A percentile compares a stretch with the other conserved stretches of the same genome.
phyloP scores from a whole-genome alignment of 2,329 filamentous ascomycete genomes.

The Claviceps purpurea region DNA sequence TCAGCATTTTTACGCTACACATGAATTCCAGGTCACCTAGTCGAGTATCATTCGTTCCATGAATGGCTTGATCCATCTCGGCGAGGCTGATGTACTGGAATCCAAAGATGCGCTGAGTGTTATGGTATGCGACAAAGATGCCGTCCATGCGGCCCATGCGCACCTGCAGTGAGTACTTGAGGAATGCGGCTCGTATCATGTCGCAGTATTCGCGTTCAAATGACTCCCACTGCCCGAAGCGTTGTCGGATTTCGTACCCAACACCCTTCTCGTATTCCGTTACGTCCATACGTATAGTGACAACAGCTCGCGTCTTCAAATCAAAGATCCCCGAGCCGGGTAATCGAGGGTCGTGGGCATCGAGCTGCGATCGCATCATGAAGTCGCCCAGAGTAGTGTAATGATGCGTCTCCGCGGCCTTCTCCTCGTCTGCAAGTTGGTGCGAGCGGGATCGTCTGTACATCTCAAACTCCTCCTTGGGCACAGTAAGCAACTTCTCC shows the following conservation, averaged over 20 bases:
- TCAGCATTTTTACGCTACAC: constrained; percentile 64
- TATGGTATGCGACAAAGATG: constrained; percentile 94
- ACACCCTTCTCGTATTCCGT: constrained; percentile 56
- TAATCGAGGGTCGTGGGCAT: constrained; percentile 73
- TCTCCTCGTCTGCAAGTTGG: constrained; percentile 56
- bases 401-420: constrained; percentile 67
- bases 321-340: constrained; percentile 93
- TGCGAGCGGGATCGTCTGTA: constrained; percentile 60
- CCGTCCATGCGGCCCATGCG: constrained; percentile 98
- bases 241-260: constrained; percentile 73
- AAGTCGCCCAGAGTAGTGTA: constrained; percentile 81
- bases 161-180: constrained; percentile 94
- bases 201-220: constrained; percentile 94
- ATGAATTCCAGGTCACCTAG: constrained; percentile 80
- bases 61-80: constrained; percentile 86
- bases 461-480: constrained; percentile 71
- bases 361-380: constrained; percentile 87
- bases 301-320: constrained; percentile 84
- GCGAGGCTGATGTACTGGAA: constrained; percentile 84
- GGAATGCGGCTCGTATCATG: constrained; percentile 85
- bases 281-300: constrained; percentile 83
- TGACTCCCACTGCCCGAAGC: constrained; percentile 71
- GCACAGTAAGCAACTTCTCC: constrained; percentile 83
- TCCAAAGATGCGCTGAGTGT: constrained; percentile 87
- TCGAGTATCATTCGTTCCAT: constrained; percentile 52